These are phyloP conservation scores for Brassica cretica DNA, from an alignment of 345 rosid species.

Conservation along the genomic window DNA sequence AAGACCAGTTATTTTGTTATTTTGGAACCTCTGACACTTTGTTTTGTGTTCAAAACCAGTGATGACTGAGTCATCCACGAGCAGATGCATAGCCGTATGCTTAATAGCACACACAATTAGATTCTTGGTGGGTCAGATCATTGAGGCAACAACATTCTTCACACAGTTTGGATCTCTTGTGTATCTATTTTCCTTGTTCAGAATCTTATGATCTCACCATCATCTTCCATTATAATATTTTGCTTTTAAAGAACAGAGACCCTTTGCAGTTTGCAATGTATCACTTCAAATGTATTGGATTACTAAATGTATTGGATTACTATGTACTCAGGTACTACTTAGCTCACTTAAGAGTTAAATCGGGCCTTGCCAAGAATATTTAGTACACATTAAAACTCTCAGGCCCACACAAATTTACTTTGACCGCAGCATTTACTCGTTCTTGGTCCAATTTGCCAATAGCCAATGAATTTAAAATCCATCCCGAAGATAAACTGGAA, in stretches of 20 bases:
- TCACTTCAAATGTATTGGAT: background rate
- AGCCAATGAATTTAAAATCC: too few relatives aligned
- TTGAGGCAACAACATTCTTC: conserved; percentile 22
- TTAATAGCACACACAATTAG: conserved; percentile 60
- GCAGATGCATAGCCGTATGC: conserved; percentile 60
- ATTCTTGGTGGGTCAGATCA: conserved; percentile 39
- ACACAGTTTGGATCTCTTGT: conserved; percentile 10
- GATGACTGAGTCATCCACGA: conserved; percentile 51
- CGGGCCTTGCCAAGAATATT: background rate
- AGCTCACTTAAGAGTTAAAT: background rate
- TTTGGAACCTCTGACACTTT: conserved; percentile 17
- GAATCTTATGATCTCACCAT: conserved; percentile 1
- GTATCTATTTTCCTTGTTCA: conserved; percentile 5
- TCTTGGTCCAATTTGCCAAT: background rate
- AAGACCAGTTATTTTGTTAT: background rate
- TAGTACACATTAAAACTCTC: background rate
- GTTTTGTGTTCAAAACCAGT: conserved; percentile 47
- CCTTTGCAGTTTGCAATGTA: background rate
- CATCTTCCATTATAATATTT: background rate
- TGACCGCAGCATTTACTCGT: background rate
- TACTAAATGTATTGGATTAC: background rate
- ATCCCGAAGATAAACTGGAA: too few relatives aligned
- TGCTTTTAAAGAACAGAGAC: background rate
- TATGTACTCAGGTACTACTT: background rate
- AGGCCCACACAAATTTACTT: background rate